Evolutionary conservation across 2,329 filamentous ascomycete genomes (phyloP), one percentile per base, ranked within the genome.

Genomic region (Beauveria caledonica): DNA sequence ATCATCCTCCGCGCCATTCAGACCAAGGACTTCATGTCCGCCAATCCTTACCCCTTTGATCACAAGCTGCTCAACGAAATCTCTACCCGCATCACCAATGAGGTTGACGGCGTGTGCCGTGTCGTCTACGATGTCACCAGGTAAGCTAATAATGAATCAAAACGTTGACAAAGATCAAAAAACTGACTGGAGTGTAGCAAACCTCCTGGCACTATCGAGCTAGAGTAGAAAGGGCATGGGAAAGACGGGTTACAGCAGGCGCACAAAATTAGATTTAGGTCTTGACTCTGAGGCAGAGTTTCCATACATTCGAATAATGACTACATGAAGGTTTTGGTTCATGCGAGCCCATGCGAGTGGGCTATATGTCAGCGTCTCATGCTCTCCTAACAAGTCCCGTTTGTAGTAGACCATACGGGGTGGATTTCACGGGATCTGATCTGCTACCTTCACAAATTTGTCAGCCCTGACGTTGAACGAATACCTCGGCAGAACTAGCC

Each of bases 181-280:
- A 21, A 23, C 58, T 60, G 19, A 63, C 33, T 63, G 27, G 52
- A 44, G 29, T 62, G 58, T 64, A 71, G 82, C 71, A 88, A 88
- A 76, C 85, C 86, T 55, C 86, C 85, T 52, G 85, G 84, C 63
- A 90, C 87, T 2, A 90, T 90, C 69, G 88, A 90, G 77, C 82
- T 90, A 77, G 86, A 90, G 75, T 90, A 82, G 54, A 53, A 10
- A 4, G 9, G 9, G 2, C 8, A 19, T 36, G 27, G n/a, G 6
- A 8, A 15, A 15, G 7, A 33, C 8, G 27, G 13, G 19, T 21
- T 36, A 36, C 9, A 23, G 36, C 17, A 13, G 49, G 49, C 8
- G 4, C 29, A 51, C 11, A 49, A 51, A 51, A 51, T 23, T 51
- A 51, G 49, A 51, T 36, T 21, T 36, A 13, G 29, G 27, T 36